Percentiles rank a stretch among this genome's conserved stretches.
These are phyloP conservation scores for Lizonia empirigonia DNA, from an alignment of 2,329 filamentous ascomycete species.

Conservation along the genomic window DNA sequence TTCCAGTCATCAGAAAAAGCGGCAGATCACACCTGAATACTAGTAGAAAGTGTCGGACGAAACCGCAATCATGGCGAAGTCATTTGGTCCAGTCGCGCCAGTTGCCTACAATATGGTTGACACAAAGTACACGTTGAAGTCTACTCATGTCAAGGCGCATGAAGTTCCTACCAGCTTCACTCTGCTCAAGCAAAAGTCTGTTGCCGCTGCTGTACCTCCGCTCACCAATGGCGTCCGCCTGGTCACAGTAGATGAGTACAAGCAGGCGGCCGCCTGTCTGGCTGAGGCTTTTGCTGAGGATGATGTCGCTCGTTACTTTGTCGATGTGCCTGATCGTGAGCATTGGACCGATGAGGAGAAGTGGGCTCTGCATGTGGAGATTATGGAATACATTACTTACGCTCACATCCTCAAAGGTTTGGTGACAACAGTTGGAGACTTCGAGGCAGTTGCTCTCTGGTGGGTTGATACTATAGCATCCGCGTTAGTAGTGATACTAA, in stretches of 20 bases:
- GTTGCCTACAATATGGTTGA: constrained; percentile 41
- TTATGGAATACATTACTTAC: constrained; percentile 78
- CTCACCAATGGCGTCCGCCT: constrained; percentile 62
- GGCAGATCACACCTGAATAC: constrained; percentile 56
- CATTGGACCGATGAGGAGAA: constrained; percentile 68
- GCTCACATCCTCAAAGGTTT: constrained; percentile 76
- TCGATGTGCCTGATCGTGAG: constrained; percentile 71
- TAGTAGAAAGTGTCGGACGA: constrained; percentile 46
- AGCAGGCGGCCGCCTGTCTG: constrained; percentile 72
- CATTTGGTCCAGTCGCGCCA: constrained; percentile 38
- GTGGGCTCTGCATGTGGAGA: constrained; percentile 77
- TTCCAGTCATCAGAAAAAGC: constrained; percentile 52
- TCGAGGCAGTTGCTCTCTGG: constrained; percentile 80
- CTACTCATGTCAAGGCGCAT: constrained; percentile 37
- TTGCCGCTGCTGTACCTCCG: constrained; percentile 27
- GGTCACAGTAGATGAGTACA: constrained; percentile 70
- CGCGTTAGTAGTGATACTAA: constrained; percentile 11
- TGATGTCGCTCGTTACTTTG: constrained; percentile 74
- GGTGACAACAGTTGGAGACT: constrained; percentile 76
- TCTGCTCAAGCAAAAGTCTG: constrained; percentile 35
- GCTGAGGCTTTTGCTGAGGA: constrained; percentile 79
- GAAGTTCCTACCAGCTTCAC: constrained; percentile 40
- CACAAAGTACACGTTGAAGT: constrained; percentile 49
- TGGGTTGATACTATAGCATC: constrained; percentile 53
- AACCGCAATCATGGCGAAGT: constrained; percentile 56